Evolutionary conservation across 2,329 filamentous ascomycete species (phyloP).

Genomic region (Fusarium sp.): DNA sequence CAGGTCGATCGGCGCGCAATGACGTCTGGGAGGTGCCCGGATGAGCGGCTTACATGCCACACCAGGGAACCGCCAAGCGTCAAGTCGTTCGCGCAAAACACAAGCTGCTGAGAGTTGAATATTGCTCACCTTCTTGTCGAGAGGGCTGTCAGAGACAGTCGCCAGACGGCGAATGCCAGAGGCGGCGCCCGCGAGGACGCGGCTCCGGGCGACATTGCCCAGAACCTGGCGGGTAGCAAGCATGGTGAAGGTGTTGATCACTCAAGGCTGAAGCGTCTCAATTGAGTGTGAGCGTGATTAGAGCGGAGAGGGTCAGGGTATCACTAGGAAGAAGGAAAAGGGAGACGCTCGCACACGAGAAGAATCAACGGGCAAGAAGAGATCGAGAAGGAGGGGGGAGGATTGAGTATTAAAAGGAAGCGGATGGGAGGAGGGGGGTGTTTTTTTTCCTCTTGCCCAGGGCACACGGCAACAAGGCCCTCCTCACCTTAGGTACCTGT

Average conservation of each 20-base stretch:
- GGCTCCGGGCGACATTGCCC: slow-evolving; percentile 72
- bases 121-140: slow-evolving; percentile 83
- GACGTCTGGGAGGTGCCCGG: slow-evolving; percentile 10
- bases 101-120: background rate
- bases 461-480: background rate
- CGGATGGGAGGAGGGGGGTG: slow-evolving; percentile 42
- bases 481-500: background rate
- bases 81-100: background rate
- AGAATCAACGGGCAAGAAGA: slow-evolving; percentile 23
- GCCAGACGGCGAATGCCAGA: slow-evolving; percentile 79
- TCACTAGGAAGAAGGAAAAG: slow-evolving; percentile 38
- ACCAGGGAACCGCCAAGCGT: background rate
- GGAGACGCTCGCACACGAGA: slow-evolving; percentile 39
- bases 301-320: slow-evolving; percentile 45
- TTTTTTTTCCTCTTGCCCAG: slow-evolving; percentile 40
- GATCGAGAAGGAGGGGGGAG: slow-evolving; percentile 26
- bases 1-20: slow-evolving; percentile 23
- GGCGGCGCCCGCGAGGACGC: slow-evolving; percentile 66
- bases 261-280: slow-evolving; percentile 32
- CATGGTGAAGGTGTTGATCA: slow-evolving; percentile 61
- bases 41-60: slow-evolving; percentile 4
- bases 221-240: slow-evolving; percentile 78
- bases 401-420: slow-evolving; percentile 46
- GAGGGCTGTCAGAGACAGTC: slow-evolving; percentile 85
- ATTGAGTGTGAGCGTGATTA: slow-evolving; percentile 27